These are phyloP conservation scores for Trichomonascaceae sp. DNA, from an alignment of 1,139 yeast species.

Conservation along the genomic window DNA sequence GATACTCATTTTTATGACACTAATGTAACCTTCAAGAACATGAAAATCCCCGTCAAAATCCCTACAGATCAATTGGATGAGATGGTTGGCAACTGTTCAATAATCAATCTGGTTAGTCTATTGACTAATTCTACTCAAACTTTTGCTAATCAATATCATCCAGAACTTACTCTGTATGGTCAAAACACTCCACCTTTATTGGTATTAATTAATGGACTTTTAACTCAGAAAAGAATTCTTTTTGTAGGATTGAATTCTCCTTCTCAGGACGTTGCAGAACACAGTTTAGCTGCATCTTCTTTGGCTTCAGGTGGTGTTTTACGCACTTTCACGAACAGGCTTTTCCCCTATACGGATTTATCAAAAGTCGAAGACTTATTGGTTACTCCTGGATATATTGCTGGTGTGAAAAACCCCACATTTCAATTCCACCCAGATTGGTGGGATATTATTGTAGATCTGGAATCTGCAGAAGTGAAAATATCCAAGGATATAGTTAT, in stretches of 20 bases:
- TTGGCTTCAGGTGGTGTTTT: slow-evolving; percentile 53
- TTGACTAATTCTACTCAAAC: slow-evolving; percentile 16
- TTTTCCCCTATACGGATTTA: slow-evolving; percentile 59
- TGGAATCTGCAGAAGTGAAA: slow-evolving; percentile 44
- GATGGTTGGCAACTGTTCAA: slow-evolving; percentile 31
- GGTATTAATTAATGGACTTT: slow-evolving; percentile 49
- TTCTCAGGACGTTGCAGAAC: slow-evolving; percentile 51
- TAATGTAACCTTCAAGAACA: slow-evolving; percentile 26
- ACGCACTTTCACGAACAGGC: slow-evolving; percentile 42
- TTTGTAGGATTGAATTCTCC: slow-evolving; percentile 52
- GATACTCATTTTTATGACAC: slow-evolving; percentile 33
- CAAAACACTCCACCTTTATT: slow-evolving; percentile 54
- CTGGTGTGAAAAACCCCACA: slow-evolving; percentile 65
- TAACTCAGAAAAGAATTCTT: slow-evolving; percentile 52
- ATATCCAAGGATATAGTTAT: slow-evolving; percentile 27
- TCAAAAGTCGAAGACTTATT: slow-evolving; percentile 53
- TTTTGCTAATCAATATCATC: slow-evolving; percentile 21
- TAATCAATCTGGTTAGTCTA: slow-evolving; percentile 24
- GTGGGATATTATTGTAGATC: slow-evolving; percentile 58
- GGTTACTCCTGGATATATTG: slow-evolving; percentile 50
- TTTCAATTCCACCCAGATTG: slow-evolving; percentile 50
- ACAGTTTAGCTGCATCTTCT: slow-evolving; percentile 47
- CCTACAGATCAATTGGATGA: slow-evolving; percentile 33
- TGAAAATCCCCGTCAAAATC: slow-evolving; percentile 32
- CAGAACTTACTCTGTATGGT: slow-evolving; percentile 46